Percentiles rank a stretch among this genome's conserved stretches.
Conservation (phyloP, 805 yeast genomes). For the Kodamaea jinghongensis region DNA sequence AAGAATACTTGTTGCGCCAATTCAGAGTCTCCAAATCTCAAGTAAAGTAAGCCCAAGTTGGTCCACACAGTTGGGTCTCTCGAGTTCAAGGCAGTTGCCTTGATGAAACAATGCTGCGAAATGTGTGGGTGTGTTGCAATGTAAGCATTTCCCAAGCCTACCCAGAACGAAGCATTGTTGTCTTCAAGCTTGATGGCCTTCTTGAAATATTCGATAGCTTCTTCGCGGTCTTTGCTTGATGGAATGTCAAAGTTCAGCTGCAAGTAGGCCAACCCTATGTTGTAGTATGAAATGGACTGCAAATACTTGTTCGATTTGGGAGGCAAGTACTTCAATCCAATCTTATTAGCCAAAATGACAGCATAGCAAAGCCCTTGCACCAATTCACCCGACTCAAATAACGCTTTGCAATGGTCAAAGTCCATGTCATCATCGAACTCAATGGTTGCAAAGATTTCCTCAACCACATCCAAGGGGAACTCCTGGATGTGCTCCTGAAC, state of each 20-base stretch:
- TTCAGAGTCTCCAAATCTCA: slow-evolving; percentile 62
- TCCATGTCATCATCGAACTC: slow-evolving; percentile 6
- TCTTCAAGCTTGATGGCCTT: slow-evolving; percentile 71
- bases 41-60: slow-evolving; percentile 74
- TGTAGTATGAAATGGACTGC: slow-evolving; percentile 56
- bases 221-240: slow-evolving; percentile 34
- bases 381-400: slow-evolving; percentile 5
- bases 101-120: slow-evolving; percentile 90
- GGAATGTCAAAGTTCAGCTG: slow-evolving; percentile 33
- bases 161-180: slow-evolving; percentile 73
- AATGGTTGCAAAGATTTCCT: slow-evolving; percentile 17
- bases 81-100: slow-evolving; percentile 69
- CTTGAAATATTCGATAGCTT: slow-evolving; percentile 58
- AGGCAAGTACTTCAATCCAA: slow-evolving; percentile 39
- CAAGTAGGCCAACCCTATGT: slow-evolving; percentile 66
- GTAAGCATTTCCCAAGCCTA: slow-evolving; percentile 75
- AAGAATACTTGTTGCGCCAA: slow-evolving; percentile 71
- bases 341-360: slow-evolving; percentile 46
- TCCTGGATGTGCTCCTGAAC: slow-evolving; percentile 52
- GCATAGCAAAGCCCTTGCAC: slow-evolving; percentile 37
- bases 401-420: not conserved
- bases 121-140: slow-evolving; percentile 62
- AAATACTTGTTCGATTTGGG: slow-evolving; percentile 44
- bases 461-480: slow-evolving; percentile 43
- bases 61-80: slow-evolving; percentile 73